A percentile compares a stretch with the other conserved stretches of the same genome.
These are phyloP conservation scores for Salix purpurea DNA, from an alignment of 345 rosid genomes.

Conservation along the genomic window DNA sequence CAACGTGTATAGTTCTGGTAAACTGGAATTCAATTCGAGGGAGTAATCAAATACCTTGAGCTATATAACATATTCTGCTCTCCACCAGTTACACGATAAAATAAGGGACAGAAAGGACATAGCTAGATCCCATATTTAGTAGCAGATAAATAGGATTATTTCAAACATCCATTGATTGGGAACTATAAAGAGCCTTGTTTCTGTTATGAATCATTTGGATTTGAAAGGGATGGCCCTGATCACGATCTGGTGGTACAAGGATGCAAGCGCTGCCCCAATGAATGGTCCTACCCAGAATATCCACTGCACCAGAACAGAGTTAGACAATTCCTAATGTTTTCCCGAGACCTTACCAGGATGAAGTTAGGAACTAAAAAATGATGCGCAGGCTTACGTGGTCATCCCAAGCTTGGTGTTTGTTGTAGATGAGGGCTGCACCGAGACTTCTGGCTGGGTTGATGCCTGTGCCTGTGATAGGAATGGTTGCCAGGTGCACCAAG, in stretches of 20 bases:
- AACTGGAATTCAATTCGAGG: background rate
- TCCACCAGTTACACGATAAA: background rate
- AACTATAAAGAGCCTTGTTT: background rate
- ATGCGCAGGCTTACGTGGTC: constrained; percentile 29
- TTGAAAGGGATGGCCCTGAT: constrained; percentile 20
- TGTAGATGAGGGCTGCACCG: constrained; percentile 46
- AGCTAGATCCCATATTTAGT: background rate
- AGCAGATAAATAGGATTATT: background rate
- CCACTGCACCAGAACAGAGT: constrained; percentile 11
- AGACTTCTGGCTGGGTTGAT: constrained; percentile 55
- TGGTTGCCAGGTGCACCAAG: constrained; percentile 50
- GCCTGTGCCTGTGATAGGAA: constrained; percentile 47
- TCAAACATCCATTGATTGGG: background rate
- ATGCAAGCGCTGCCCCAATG: constrained; percentile 18
- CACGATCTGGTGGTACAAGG: constrained; percentile 18
- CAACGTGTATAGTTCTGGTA: background rate
- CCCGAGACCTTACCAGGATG: background rate
- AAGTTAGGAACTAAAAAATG: background rate
- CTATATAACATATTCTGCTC: background rate
- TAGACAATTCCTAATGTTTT: background rate
- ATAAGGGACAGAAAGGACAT: background rate
- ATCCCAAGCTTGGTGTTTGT: constrained; percentile 42
- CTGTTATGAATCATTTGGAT: background rate
- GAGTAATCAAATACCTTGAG: background rate
- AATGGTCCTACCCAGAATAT: constrained; percentile 26